Conservation (phyloP, 495 filamentous ascomycete genomes). For the Zalerion maritima region DNA sequence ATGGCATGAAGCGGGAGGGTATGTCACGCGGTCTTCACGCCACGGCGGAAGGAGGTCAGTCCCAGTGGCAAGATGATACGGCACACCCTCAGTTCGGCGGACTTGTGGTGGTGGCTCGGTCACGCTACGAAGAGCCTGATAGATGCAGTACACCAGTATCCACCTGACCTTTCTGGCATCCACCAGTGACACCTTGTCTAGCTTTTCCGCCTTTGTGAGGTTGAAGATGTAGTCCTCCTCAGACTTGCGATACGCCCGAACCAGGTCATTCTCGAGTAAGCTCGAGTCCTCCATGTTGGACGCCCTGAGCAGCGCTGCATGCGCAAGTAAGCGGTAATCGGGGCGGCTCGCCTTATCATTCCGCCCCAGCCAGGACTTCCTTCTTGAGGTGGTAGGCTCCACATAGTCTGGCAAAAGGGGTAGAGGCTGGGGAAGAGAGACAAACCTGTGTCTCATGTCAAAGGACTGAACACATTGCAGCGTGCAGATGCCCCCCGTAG, state of each 20-base stretch:
- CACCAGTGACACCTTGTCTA: constrained; percentile 26
- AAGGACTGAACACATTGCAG: constrained; percentile 44
- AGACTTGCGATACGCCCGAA: constrained; percentile 30
- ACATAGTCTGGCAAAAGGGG: constrained; percentile 39
- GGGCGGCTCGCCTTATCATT: constrained; percentile 16
- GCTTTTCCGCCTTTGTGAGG: constrained; percentile 20
- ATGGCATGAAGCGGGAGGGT: constrained; percentile 10
- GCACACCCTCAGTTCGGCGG: constrained; percentile 13
- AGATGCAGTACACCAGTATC: constrained; percentile 53
- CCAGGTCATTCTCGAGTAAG: constrained; percentile 22
- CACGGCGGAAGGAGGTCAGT: constrained; percentile 26
- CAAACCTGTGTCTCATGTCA: constrained; percentile 37
- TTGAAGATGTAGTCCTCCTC: constrained; percentile 28
- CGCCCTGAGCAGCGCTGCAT: constrained; percentile 24
- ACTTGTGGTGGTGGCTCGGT: constrained; percentile 24
- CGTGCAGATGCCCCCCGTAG: constrained; percentile 44
- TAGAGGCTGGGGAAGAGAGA: constrained; percentile 39
- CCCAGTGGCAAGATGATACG: constrained; percentile 29
- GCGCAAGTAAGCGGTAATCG: constrained; percentile 18
- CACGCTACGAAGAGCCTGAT: constrained; percentile 47
- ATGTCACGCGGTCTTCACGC: constrained; percentile 13
- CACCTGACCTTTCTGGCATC: constrained; percentile 54
- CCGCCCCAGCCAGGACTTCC: constrained; percentile 17
- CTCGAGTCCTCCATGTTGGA: constrained; percentile 20
- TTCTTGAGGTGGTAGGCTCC: constrained; percentile 7